A percentile compares a stretch with the other conserved stretches of the same genome.
phyloP scores from a whole-genome alignment of 129 eudicot genomes.

The Centrapalus pauciflorus region DNA sequence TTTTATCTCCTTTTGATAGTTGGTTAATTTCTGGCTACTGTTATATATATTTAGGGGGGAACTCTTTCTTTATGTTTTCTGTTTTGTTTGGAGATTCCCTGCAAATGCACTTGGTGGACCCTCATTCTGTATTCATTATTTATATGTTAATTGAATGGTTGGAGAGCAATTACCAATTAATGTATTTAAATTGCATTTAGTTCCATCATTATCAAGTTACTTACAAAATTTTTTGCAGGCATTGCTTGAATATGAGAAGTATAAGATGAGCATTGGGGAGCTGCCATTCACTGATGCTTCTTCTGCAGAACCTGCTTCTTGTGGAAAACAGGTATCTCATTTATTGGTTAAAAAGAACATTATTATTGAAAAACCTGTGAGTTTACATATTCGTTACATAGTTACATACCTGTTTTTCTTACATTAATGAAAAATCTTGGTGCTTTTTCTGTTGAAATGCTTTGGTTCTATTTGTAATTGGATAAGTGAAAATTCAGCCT shows the following conservation, averaged over 20 bases:
- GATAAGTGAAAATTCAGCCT: not conserved
- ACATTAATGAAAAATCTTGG: not conserved
- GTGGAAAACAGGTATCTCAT: constrained; percentile 62
- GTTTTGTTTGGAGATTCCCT: not conserved
- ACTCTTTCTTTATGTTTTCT: not conserved
- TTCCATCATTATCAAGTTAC: constrained; percentile 14
- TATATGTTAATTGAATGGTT: not conserved
- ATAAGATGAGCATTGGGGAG: constrained; percentile 72
- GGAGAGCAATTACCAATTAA: not conserved
- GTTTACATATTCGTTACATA: not conserved
- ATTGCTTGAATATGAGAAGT: constrained; percentile 77
- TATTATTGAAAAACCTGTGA: not conserved
- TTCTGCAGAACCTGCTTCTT: constrained; percentile 46
- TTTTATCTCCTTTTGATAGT: not conserved
- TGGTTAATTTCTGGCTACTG: not conserved
- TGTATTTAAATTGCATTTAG: constrained; percentile 1
- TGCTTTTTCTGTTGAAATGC: not conserved
- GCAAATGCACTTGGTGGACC: not conserved
- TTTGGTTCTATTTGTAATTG: not conserved
- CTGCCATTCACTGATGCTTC: constrained; percentile 59
- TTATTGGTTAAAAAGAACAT: constrained; percentile 1
- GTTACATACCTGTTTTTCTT: not conserved
- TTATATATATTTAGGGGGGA: not conserved
- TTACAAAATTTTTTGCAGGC: constrained; percentile 49
- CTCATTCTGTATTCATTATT: not conserved